phyloP scores from a whole-genome alignment of 179 eudicot species.

The Beta lomatogona region DNA sequence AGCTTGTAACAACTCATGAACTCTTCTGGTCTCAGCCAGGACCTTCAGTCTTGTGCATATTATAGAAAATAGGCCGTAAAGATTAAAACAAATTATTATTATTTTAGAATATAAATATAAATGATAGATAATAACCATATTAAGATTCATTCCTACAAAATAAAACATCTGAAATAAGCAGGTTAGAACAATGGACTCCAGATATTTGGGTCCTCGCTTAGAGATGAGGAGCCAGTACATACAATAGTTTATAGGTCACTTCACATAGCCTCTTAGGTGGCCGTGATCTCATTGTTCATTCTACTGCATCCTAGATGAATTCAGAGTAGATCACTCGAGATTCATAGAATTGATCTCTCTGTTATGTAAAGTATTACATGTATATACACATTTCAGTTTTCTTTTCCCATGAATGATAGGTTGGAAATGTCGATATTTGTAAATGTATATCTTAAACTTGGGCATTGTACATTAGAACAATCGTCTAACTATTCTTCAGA shows the following conservation, averaged over 20 bases:
- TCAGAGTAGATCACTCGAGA: neutral
- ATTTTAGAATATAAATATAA: no score
- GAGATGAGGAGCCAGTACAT: no score
- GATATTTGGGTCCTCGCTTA: no score
- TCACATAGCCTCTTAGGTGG: no score
- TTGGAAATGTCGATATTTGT: neutral
- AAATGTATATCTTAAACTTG: neutral
- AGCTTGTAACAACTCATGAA: slow-evolving; percentile 35
- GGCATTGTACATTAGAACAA: neutral
- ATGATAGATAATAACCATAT: no score
- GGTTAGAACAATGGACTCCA: no score
- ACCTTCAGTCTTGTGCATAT: no score
- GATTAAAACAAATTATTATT: no score
- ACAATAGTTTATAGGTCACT: no score
- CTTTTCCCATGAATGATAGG: neutral
- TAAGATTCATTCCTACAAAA: no score
- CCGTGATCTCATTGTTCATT: neutral
- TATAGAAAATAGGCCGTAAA: no score
- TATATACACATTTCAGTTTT: neutral
- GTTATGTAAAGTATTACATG: neutral
- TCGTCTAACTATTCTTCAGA: neutral
- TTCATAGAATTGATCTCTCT: neutral
- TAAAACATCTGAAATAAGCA: no score
- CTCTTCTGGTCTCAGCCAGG: neutral
- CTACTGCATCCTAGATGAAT: neutral